Evolutionary conservation across 176 grass and related monocot genomes (phyloP), one percentile per base, ranked within the genome.

Genomic region (Thinopyrum elongatum): DNA sequence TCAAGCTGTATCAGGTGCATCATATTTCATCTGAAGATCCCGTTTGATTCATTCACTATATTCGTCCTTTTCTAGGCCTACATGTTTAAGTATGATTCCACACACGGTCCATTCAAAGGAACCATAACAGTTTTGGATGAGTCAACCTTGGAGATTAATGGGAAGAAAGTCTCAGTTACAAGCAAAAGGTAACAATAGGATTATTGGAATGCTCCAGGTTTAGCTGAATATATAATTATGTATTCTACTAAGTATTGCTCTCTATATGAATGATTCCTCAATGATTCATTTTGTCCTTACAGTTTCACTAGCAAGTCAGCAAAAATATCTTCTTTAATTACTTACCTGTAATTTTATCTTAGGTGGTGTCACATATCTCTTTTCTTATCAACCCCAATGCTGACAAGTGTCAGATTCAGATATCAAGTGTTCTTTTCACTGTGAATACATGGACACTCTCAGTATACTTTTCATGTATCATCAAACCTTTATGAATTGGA

Each of bases 51-150:
- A 33, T 13, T 55, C 57, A 28, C 59, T 36, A 17, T 65, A 67
- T 81, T 85, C 19, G 19, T 87, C 33, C 62, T 87, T 85, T 83
- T 64, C 41, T 70, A 97, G 95, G 95, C 90, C 51, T 97, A 93
- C 86, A 93, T 97, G 90, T 91, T 97, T 46, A 97, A 97, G 80
- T 94, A 97, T 47, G 95, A 97, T 85, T 97, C 92, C 0, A 94
- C 89, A 0, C 95, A 97, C 57, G 88, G 95, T 64, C 73, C 65
- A 84, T 97, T 90, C 81, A 94, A 93, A 82, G 88, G 95, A 76
- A 82, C 83, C 73, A 91, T 97, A 74, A 91, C 90, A 79, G 92
- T 94, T 69, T 27, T 93, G 42, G 90, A 97, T 63, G 84, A 73
- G 22, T 91, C 92, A 30, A 90, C 84, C 44, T 85, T 97, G 86